phyloP scores from a whole-genome alignment of 306 rosid genomes.

The Begonia peltatifolia region DNA sequence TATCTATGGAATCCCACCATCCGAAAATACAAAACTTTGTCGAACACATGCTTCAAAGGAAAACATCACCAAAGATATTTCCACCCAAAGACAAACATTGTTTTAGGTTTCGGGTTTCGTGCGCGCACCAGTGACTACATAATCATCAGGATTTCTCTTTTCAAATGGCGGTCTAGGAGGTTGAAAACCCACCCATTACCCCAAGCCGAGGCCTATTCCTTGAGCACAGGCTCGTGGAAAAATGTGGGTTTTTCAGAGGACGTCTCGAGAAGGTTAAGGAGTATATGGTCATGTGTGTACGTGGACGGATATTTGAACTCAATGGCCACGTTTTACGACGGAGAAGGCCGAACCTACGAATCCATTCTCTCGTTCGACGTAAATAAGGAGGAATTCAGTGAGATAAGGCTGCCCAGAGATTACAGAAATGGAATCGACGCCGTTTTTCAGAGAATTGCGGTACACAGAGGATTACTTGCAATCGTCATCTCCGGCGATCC shows the following conservation, averaged over 20 bases:
- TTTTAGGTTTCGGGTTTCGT: not conserved
- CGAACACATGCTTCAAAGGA: not conserved
- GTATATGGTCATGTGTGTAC: not conserved
- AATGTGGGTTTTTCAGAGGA: not conserved
- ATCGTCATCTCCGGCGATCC: not conserved
- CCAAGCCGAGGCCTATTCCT: not conserved
- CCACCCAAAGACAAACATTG: not conserved
- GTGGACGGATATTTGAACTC: not conserved
- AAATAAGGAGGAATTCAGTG: not conserved
- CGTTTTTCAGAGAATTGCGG: not conserved
- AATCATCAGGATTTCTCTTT: not conserved
- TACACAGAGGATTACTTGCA: not conserved
- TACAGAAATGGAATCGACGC: not conserved
- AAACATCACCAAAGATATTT: not conserved
- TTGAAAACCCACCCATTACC: not conserved
- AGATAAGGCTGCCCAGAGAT: not conserved
- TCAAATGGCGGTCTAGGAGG: not conserved
- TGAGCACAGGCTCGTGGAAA: not conserved
- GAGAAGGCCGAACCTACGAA: not conserved
- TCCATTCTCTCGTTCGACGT: not conserved
- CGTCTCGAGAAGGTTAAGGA: not conserved
- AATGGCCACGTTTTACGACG: not conserved
- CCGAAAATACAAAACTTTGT: not conserved
- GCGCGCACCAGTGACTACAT: not conserved
- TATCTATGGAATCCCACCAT: not conserved